phyloP scores from a whole-genome alignment of 2,329 filamentous ascomycete species.

The Colletotrichum sp. region DNA sequence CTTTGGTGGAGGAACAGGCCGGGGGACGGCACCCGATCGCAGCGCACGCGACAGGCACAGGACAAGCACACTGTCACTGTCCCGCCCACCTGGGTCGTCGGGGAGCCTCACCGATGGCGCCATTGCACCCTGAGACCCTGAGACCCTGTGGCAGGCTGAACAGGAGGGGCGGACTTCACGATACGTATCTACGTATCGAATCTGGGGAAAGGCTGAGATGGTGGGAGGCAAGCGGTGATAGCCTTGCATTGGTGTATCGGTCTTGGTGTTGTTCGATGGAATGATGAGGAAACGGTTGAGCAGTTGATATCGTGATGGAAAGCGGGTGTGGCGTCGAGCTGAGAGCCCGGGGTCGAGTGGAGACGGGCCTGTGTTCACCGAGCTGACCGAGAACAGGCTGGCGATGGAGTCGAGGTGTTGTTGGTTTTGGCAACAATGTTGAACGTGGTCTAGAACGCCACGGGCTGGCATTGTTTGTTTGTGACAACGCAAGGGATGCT shows the following conservation, averaged over 20 bases:
- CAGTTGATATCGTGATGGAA: neutral
- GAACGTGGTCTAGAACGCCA: neutral
- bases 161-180: constrained; percentile 11
- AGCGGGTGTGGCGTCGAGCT: neutral
- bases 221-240: neutral
- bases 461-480: neutral
- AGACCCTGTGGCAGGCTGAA: constrained; percentile 8
- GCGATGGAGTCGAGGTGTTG: neutral
- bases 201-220: constrained; percentile 20
- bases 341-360: neutral
- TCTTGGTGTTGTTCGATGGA: neutral
- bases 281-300: neutral
- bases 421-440: neutral
- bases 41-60: neutral
- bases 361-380: neutral
- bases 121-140: constrained; percentile 15
- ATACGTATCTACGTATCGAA: constrained; percentile 21
- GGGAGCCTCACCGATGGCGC: constrained; percentile 14
- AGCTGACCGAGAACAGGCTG: constrained; percentile 1
- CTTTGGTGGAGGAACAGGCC: neutral
- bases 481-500: neutral
- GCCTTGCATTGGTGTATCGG: constrained; percentile 6
- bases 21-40: constrained; percentile 2
- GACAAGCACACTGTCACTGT: constrained; percentile 5
- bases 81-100: constrained; percentile 13